Base-by-base conservation (phyloP, 2,329 filamentous ascomycete species). In the Colletotrichum eremochloae region DNA sequence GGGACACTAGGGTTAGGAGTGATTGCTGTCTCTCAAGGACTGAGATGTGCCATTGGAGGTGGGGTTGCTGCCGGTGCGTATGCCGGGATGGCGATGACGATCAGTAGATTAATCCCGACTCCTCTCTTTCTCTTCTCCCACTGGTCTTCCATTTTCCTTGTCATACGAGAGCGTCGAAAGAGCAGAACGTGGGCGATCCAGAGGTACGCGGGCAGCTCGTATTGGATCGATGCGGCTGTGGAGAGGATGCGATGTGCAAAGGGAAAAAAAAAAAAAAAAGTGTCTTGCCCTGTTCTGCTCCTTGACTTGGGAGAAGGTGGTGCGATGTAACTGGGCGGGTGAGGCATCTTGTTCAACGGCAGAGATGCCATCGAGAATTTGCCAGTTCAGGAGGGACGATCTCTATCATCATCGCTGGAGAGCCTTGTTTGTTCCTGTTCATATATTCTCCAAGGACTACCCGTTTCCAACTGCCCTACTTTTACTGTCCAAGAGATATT, bases 381-480 rank as follows among this genome's bases (percentile, higher is more conserved):
- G 52, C 40, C 36, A 38, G 40, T 36, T 33, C 7, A 48, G n/a
- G 9, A n/a, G 20, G 46, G 33, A 4, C 33, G 55, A n/a, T 24
- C 33, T 38, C 20, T 53, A 18, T 42, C 5, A 33, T 38, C 38
- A 36, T 29, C 29, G 44, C 20, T 36, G 44, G 36, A 44, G 52
- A 53, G 46, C 18, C 24, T 61, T 29, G 29, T 52, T 12, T 48
- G 46, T 11, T 18, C 33, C 44, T 2, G 33, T 58, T 15, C 67
- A 57, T 69, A 65, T 66, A 69, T 69, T 20, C 33, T 33, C 38
- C 50, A n/a, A 24, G 9, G 11, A 29, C 5, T 38, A n/a, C 62
- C n/a, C 36, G 20, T 6, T 18, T 20, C 33, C 50, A 53, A 31
- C 29, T 5, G 3, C 14, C 14, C 7, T 29, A 8, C 50, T 18